A percentile compares a stretch with the other conserved stretches of the same genome.
phyloP scores from a whole-genome alignment of 768 basidiomycete genomes.

The Roridomyces roridus region DNA sequence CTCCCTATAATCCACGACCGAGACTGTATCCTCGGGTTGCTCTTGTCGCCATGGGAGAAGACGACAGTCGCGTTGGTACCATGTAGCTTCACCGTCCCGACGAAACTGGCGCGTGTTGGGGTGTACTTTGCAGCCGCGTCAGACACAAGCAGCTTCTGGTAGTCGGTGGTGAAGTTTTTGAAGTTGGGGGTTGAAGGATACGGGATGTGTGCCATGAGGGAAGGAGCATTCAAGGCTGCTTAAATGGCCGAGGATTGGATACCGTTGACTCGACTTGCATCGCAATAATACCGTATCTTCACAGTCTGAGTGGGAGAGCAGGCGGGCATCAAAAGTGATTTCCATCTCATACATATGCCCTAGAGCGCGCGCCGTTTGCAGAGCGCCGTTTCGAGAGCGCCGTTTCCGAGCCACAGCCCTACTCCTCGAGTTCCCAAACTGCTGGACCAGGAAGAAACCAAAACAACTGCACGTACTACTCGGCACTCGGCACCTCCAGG shows the following conservation, averaged over 20 bases:
- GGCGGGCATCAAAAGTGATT: too few relatives aligned
- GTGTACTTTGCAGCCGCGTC: constrained; percentile 2
- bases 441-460: too few relatives aligned
- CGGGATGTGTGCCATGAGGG: constrained; percentile 20
- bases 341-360: too few relatives aligned
- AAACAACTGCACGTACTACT: too few relatives aligned
- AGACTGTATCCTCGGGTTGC: constrained; percentile 23
- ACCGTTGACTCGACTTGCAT: too few relatives aligned
- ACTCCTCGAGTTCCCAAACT: too few relatives aligned
- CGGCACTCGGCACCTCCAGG: too few relatives aligned
- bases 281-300: too few relatives aligned
- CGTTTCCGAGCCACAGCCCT: too few relatives aligned
- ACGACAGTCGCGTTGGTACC: constrained; percentile 28
- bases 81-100: constrained; percentile 28
- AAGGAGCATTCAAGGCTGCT: background rate
- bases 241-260: background rate
- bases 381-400: too few relatives aligned
- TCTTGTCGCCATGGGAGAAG: constrained; percentile 12
- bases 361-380: too few relatives aligned
- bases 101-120: constrained; percentile 22
- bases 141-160: constrained; percentile 8
- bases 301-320: too few relatives aligned
- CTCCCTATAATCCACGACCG: constrained; percentile 24
- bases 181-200: constrained; percentile 27
- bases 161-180: constrained; percentile 21